A percentile compares a stretch with the other conserved stretches of the same genome.
phyloP scores from a whole-genome alignment of 2,329 filamentous ascomycete species.

The Phialemoniopsis sp. region DNA sequence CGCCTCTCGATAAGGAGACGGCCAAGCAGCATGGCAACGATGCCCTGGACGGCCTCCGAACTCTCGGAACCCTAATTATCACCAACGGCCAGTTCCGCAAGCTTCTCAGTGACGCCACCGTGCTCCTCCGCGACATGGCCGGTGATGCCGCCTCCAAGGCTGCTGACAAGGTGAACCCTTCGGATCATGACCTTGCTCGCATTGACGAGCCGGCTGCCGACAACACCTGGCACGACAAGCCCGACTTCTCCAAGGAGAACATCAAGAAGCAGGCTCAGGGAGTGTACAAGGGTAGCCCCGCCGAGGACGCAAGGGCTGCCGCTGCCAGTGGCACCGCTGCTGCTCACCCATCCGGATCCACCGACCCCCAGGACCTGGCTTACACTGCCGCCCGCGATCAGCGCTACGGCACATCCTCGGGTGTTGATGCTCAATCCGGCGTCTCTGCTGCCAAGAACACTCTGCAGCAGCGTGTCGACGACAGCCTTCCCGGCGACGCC shows the following conservation, averaged over 20 bases:
- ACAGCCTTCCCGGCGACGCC: conserved; percentile 65
- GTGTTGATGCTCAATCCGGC: conserved; percentile 47
- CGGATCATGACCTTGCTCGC: conserved; percentile 69
- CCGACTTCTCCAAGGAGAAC: conserved; percentile 67
- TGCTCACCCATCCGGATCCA: conserved; percentile 51
- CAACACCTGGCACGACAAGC: conserved; percentile 89
- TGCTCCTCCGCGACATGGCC: conserved; percentile 84
- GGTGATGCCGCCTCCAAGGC: conserved; percentile 83
- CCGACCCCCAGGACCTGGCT: conserved; percentile 50
- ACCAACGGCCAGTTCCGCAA: conserved; percentile 97
- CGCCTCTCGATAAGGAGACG: conserved; percentile 69
- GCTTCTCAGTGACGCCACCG: conserved; percentile 74
- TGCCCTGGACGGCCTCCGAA: conserved; percentile 79
- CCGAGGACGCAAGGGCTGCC: conserved; percentile 57
- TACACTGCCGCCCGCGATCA: conserved; percentile 38
- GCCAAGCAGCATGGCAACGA: conserved; percentile 81
- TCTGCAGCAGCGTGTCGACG: conserved; percentile 51
- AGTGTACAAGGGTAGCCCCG: conserved; percentile 49
- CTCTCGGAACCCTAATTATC: conserved; percentile 81
- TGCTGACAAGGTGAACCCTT: conserved; percentile 71
- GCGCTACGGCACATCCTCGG: conserved; percentile 34
- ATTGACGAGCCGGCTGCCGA: conserved; percentile 84
- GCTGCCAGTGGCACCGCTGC: conserved; percentile 51
- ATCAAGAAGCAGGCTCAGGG: conserved; percentile 66
- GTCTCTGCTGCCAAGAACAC: conserved; percentile 34